Evolutionary conservation across 2,329 filamentous ascomycete species (phyloP).

Genomic region (Pezicula neosporulosa): DNA sequence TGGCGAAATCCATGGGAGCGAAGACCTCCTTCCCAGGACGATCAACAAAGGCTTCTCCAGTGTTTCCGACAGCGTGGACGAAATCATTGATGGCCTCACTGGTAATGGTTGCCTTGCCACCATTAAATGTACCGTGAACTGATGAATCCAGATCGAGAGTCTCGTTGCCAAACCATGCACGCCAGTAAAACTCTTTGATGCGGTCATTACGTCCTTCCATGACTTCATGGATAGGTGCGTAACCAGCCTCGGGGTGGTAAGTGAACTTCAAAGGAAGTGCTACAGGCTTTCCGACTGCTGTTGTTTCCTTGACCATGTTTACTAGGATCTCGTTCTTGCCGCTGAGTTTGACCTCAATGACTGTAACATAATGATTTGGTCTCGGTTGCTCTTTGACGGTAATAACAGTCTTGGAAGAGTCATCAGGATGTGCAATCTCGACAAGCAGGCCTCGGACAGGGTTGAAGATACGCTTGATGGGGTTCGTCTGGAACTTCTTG

Average conservation of each 20-base stretch:
- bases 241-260: conserved; percentile 93
- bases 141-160: conserved; percentile 77
- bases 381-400: conserved; percentile 82
- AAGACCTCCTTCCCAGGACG: conserved; percentile 90
- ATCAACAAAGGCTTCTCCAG: conserved; percentile 94
- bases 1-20: conserved; percentile 98
- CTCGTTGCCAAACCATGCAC: conserved; percentile 92
- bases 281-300: conserved; percentile 77
- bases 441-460: conserved; percentile 84
- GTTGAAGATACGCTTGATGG: conserved; percentile 85
- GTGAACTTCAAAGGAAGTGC: conserved; percentile 83
- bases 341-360: conserved; percentile 77
- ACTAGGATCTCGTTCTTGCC: conserved; percentile 78
- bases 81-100: conserved; percentile 96
- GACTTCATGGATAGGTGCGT: conserved; percentile 94
- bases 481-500: conserved; percentile 96
- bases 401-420: conserved; percentile 80
- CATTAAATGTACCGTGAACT: conserved; percentile 85
- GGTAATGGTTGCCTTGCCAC: conserved; percentile 82
- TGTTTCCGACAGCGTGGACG: conserved; percentile 98
- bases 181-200: conserved; percentile 99
- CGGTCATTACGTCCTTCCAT: conserved; percentile 96
- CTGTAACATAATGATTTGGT: conserved; percentile 82
- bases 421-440: conserved; percentile 78
- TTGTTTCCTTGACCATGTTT: conserved; percentile 91